Evolutionary conservation across 331 rosid species (phyloP).

Genomic region (Pyrus hybrid): DNA sequence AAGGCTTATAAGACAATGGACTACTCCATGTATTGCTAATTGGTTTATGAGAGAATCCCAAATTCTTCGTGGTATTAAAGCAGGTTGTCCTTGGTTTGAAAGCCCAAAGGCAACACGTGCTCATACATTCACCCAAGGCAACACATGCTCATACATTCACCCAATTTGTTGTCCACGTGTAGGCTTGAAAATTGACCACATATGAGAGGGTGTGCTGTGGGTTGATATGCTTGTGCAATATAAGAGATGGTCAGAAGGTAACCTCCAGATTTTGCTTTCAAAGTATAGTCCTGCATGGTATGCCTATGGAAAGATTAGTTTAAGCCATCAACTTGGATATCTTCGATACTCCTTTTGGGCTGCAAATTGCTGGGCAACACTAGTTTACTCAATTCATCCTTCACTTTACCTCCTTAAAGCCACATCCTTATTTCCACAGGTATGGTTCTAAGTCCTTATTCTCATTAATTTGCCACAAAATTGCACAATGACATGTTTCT

Average conservation of each 20-base stretch:
- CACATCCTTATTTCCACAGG: constrained; percentile 18
- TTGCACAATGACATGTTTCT: too few relatives aligned
- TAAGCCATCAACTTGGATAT: constrained; percentile 1
- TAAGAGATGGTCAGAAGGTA: constrained; percentile 82
- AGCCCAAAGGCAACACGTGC: too few relatives aligned
- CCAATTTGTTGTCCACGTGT: too few relatives aligned
- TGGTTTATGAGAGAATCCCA: too few relatives aligned
- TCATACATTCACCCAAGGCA: too few relatives aligned
- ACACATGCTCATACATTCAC: too few relatives aligned
- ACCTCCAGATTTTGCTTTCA: constrained; percentile 9
- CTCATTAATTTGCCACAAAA: too few relatives aligned
- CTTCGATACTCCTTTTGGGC: background rate
- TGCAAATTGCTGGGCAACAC: constrained; percentile 1
- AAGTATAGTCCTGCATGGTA: background rate
- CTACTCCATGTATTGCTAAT: accelerated
- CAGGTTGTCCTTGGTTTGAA: too few relatives aligned
- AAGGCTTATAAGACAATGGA: too few relatives aligned
- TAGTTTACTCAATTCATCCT: constrained; percentile 4
- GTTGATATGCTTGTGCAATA: constrained; percentile 28
- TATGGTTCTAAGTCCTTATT: background rate
- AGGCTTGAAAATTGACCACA: too few relatives aligned
- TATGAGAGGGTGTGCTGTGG: too few relatives aligned
- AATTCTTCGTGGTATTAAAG: too few relatives aligned
- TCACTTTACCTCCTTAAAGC: constrained; percentile 15
- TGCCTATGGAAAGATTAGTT: background rate